Percentiles rank a stretch among this genome's conserved stretches.
phyloP scores from a whole-genome alignment of 1,284 basidiomycete genomes.

The Microbotryomycetes sp. region DNA sequence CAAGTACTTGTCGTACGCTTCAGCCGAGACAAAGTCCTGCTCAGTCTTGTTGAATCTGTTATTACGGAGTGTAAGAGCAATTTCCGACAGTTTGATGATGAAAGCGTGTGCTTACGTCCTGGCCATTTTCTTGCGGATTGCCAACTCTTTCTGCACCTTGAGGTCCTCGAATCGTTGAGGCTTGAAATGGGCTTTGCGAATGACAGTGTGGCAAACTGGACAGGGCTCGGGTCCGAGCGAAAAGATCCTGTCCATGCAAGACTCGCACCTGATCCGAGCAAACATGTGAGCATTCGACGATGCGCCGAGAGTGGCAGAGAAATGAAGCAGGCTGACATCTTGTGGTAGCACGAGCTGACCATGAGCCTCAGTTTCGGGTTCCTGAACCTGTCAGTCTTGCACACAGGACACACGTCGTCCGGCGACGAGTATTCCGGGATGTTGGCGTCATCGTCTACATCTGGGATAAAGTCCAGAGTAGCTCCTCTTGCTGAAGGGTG shows the following conservation, averaged over 20 bases:
- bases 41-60: slow-evolving; percentile 81
- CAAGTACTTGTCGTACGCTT: slow-evolving; percentile 90
- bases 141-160: slow-evolving; percentile 91
- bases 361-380: slow-evolving; percentile 89
- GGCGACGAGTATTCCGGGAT: slow-evolving; percentile 24
- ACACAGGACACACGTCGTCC: slow-evolving; percentile 92
- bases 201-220: slow-evolving; percentile 82
- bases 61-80: background rate
- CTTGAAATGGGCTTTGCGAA: slow-evolving; percentile 87
- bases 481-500: background rate
- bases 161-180: slow-evolving; percentile 97
- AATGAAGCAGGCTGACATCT: slow-evolving; percentile 59
- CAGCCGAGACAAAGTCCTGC: slow-evolving; percentile 77
- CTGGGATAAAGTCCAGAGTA: background rate
- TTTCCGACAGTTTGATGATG: background rate
- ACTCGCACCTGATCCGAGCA: slow-evolving; percentile 70
- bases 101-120: slow-evolving; percentile 56
- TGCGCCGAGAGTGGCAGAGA: background rate
- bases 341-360: slow-evolving; percentile 90
- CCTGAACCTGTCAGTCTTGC: slow-evolving; percentile 91
- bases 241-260: slow-evolving; percentile 93
- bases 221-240: slow-evolving; percentile 94
- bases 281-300: background rate
- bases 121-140: slow-evolving; percentile 73
- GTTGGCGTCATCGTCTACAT: slow-evolving; percentile 9